These are phyloP conservation scores for Aspergillus terreus DNA, from an alignment of 2,329 filamentous ascomycete species.

Conservation along the genomic window DNA sequence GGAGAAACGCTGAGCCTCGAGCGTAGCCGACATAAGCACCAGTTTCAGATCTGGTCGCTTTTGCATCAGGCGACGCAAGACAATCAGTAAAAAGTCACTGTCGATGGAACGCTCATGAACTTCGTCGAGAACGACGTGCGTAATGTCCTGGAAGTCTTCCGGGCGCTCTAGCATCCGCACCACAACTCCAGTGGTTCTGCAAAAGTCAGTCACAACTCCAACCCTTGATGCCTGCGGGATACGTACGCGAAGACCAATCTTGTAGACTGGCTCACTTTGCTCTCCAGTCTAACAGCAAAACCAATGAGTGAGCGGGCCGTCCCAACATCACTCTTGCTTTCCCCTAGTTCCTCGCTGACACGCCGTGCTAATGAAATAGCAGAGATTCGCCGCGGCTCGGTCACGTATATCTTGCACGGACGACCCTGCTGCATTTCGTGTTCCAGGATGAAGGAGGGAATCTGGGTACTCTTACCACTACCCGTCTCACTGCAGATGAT, in stretches of 20 bases:
- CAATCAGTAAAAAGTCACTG: slow-evolving; percentile 91
- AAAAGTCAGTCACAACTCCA: slow-evolving; percentile 5
- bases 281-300: slow-evolving; percentile 90
- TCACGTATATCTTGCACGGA: slow-evolving; percentile 89
- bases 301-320: slow-evolving; percentile 81
- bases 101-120: slow-evolving; percentile 96
- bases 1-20: slow-evolving; percentile 88
- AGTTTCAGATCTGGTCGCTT: slow-evolving; percentile 82
- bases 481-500: slow-evolving; percentile 97
- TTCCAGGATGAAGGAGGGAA: slow-evolving; percentile 91
- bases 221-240: no score
- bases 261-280: slow-evolving; percentile 77
- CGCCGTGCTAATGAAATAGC: slow-evolving; percentile 89
- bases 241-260: slow-evolving; percentile 81
- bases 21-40: slow-evolving; percentile 94
- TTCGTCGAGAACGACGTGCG: slow-evolving; percentile 93
- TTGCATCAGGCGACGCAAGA: slow-evolving; percentile 76
- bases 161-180: slow-evolving; percentile 94
- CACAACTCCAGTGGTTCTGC: slow-evolving; percentile 71
- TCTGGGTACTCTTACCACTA: slow-evolving; percentile 94
- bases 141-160: slow-evolving; percentile 81
- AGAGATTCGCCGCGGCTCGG: slow-evolving; percentile 91
- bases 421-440: slow-evolving; percentile 77
- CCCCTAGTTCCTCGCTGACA: slow-evolving; percentile 92
- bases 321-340: slow-evolving; percentile 76